Evolutionary conservation across 371 early-diverging fungal genomes (phyloP).

Genomic region (Fennellomyces sp.): DNA sequence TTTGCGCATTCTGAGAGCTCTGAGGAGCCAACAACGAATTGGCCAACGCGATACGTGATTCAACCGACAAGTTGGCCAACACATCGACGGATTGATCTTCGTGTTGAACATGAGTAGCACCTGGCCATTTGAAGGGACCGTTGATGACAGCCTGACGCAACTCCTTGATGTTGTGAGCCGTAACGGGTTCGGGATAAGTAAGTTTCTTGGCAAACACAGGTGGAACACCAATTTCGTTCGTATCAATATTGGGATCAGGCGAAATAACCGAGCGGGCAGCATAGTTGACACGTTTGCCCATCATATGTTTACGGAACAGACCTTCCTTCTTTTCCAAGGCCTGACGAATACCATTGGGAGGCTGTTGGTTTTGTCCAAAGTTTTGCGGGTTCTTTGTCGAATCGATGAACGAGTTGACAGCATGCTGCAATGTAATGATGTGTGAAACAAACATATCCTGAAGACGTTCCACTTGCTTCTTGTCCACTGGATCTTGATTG

Average conservation of each 20-base stretch:
- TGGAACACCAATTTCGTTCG: constrained; percentile 98
- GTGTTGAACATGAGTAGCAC: constrained; percentile 93
- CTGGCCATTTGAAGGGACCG: constrained; percentile 98
- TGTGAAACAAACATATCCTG: constrained; percentile 64
- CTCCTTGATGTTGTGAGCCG: constrained; percentile 91
- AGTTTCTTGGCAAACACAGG: constrained; percentile 96
- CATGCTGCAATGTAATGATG: constrained; percentile 88
- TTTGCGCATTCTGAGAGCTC: constrained; percentile 52
- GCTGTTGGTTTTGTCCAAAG: constrained; percentile 54
- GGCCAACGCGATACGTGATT: constrained; percentile 94
- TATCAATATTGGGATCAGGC: constrained; percentile 99
- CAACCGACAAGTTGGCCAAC: constrained; percentile 76
- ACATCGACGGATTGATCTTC: constrained; percentile 92
- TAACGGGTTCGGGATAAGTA: constrained; percentile 99
- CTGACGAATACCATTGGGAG: constrained; percentile 93
- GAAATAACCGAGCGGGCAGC: constrained; percentile 99
- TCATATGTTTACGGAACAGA: constrained; percentile 99
- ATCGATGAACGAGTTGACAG: constrained; percentile 94
- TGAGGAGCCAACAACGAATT: constrained; percentile 93
- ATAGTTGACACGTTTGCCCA: constrained; percentile 99
- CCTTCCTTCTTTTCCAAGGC: constrained; percentile 99
- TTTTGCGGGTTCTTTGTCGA: constrained; percentile 77
- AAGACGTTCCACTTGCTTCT: constrained; percentile 37
- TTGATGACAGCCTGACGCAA: constrained; percentile 96
- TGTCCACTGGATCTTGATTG: constrained; percentile 40